Evolutionary conservation across 2,329 filamentous ascomycete genomes (phyloP), one percentile per base, ranked within the genome.

Genomic region (Fusarium sp.): DNA sequence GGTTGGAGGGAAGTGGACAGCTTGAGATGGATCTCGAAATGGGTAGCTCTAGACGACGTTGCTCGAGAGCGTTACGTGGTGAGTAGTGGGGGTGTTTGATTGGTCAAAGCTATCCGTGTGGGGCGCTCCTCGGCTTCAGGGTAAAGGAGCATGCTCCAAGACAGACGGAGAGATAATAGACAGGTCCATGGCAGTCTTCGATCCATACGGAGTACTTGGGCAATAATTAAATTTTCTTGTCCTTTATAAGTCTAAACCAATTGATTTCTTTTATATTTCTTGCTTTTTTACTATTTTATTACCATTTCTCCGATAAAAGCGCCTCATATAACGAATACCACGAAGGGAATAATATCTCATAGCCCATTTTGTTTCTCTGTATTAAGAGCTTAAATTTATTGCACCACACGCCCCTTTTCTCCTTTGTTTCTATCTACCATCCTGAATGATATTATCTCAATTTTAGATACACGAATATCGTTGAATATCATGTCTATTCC

Each of bases 1-100:
- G 69, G 73, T 58, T 70, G 71, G 71, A 67, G 73, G 72, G 67
- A 78, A 79, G 73, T 81, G 72, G 77, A 78, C 79, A 80, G 80
- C 78, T 81, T 78, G 71, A 75, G 71, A 79, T 75, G 67, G 66
- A 69, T 66, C 71, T 36, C 70, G 58, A 60, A 71, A 63, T 67
- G 55, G 65, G 69, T 71, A 71, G 62, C 51, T 61, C 62, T 51
- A 56, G 62, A 64, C 40, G 20, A 40, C 24, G 36, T 58, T 57
- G 46, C 24, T 31, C 33, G 20, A 63, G 60, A 63, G 71, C 61
- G 77, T 79, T 80, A 80, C 79, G 79, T 80, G 79, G 79, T 79
- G 72, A 74, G 44, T 62, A 72, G 67, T 66, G 71, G 70, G 20
- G 42, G 29, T 6, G 6, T 58, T 27, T 76, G 46, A 80, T 80